Conservation (phyloP, 495 filamentous ascomycete species). For the Parathielavia hyrcaniae region DNA sequence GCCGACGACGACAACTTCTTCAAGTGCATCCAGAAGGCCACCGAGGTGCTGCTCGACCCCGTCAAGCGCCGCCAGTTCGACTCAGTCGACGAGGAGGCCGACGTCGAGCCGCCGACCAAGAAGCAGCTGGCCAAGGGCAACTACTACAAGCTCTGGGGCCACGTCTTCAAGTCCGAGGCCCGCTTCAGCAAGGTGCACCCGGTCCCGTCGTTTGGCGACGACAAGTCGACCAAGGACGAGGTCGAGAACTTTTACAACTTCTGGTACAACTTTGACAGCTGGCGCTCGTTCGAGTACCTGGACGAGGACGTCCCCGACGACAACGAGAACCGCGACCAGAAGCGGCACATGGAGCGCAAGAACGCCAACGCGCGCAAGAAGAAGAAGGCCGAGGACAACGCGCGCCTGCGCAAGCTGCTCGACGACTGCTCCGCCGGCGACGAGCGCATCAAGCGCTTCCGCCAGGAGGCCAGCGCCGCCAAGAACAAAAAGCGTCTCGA, state of each 20-base stretch:
- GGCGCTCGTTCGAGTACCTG: conserved; percentile 95
- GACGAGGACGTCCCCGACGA: conserved; percentile 98
- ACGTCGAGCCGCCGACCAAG: conserved; percentile 86
- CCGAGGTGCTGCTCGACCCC: conserved; percentile 86
- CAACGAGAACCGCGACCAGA: conserved; percentile 97
- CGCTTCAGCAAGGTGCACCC: conserved; percentile 88
- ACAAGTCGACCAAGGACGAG: conserved; percentile 76
- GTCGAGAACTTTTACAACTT: conserved; percentile 98
- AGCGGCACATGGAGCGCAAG: conserved; percentile 95
- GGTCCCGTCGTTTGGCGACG: conserved; percentile 78
- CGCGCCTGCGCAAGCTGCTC: conserved; percentile 78
- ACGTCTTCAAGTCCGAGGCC: conserved; percentile 79
- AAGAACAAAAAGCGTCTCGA: conserved; percentile 92
- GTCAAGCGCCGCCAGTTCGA: conserved; percentile 92
- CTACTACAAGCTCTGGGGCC: conserved; percentile 89
- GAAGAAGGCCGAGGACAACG: conserved; percentile 97
- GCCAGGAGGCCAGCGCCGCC: conserved; percentile 77
- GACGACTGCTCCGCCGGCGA: conserved; percentile 77
- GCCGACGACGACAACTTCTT: conserved; percentile 97
- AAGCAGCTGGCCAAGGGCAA: conserved; percentile 77
- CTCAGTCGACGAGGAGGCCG: conserved; percentile 87
- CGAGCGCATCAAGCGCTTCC: conserved; percentile 96
- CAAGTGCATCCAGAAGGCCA: conserved; percentile 99
- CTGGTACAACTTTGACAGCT: conserved; percentile 99
- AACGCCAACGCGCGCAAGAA: conserved; percentile 96